These are phyloP conservation scores for Podospora pseudopauciseta DNA, from an alignment of 495 filamentous ascomycete genomes.

Conservation along the genomic window DNA sequence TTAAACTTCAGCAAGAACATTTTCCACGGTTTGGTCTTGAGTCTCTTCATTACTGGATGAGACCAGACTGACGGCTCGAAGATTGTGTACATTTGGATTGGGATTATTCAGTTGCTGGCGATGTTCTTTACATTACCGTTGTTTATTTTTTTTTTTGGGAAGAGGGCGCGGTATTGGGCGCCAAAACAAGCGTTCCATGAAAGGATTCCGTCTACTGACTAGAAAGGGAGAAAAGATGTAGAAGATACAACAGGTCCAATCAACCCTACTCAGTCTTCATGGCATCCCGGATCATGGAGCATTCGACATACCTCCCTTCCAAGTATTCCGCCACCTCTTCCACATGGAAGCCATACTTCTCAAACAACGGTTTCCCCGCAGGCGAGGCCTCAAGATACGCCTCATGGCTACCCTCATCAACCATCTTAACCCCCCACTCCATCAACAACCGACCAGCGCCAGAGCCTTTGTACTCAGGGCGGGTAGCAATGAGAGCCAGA, in stretches of 20 bases:
- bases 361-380: neutral
- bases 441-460: neutral
- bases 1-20: conserved; percentile 94
- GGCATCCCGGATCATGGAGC: neutral
- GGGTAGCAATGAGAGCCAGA: neutral
- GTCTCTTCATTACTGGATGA: conserved; percentile 87
- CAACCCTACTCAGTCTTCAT: neutral
- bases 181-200: conserved; percentile 63
- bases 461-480: neutral
- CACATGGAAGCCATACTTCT: neutral
- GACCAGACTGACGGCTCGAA: conserved; percentile 69
- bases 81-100: conserved; percentile 72
- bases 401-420: neutral
- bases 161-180: conserved; percentile 95
- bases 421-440: neutral
- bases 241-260: neutral
- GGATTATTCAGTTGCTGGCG: conserved; percentile 73
- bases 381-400: neutral
- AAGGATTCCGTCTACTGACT: neutral
- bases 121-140: conserved; percentile 79
- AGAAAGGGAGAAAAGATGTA: neutral
- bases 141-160: conserved; percentile 87
- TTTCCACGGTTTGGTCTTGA: conserved; percentile 85
- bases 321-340: neutral
- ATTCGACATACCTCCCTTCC: neutral